These are phyloP conservation scores for Amyloporia xantha DNA, from an alignment of 768 basidiomycete genomes.

Conservation along the genomic window DNA sequence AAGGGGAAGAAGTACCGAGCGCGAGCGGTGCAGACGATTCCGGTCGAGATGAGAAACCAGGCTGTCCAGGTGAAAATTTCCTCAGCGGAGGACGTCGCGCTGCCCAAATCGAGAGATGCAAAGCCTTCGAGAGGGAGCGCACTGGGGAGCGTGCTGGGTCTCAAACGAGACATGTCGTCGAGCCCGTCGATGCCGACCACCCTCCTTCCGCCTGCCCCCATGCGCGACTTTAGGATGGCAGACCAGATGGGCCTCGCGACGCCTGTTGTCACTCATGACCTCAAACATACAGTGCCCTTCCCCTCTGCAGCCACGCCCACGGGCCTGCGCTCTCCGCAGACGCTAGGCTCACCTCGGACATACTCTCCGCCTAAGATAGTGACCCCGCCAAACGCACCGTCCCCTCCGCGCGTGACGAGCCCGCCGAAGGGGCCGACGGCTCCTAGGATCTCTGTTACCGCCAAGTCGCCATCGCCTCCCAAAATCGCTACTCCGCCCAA, in stretches of 20 bases:
- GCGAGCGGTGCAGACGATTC: conserved; percentile 66
- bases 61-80: conserved; percentile 49
- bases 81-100: conserved; percentile 9
- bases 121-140: conserved; percentile 2
- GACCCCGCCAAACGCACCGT: conserved; percentile 11
- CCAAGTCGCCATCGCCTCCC: conserved; percentile 15
- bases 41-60: conserved; percentile 45
- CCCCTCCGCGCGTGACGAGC: conserved; percentile 14
- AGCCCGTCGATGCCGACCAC: conserved; percentile 4
- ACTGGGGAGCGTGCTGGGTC: background rate
- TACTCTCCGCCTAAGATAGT: conserved; percentile 18
- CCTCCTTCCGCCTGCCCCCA: conserved; percentile 18
- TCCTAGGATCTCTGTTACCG: conserved; percentile 9
- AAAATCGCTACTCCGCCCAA: conserved; percentile 12
- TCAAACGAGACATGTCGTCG: conserved; percentile 12
- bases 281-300: conserved; percentile 18
- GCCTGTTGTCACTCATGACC: conserved; percentile 12
- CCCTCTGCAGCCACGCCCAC: conserved; percentile 25
- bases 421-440: conserved; percentile 10
- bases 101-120: conserved; percentile 5
- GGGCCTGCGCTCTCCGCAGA: conserved; percentile 20
- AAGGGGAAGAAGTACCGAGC: conserved; percentile 53
- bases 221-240: conserved; percentile 16
- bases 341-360: conserved; percentile 22
- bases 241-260: conserved; percentile 18